Conservation (phyloP, 345 rosid species). For the Cochlearia excelsa region DNA sequence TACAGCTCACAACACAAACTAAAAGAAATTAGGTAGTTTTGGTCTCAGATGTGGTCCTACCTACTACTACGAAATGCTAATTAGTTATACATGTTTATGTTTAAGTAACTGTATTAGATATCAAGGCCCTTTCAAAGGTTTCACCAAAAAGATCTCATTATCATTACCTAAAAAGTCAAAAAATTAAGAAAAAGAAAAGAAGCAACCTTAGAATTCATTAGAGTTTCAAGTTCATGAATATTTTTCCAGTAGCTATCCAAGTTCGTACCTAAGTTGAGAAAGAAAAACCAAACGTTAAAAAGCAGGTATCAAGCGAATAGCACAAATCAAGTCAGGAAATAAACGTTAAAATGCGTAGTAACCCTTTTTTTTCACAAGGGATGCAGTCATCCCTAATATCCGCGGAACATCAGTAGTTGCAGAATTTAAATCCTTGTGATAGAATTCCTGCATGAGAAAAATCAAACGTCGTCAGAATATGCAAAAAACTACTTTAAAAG, state of each 20-base stretch:
- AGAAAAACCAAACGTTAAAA: slow-evolving; percentile 1
- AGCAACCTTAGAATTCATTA: slow-evolving; percentile 82
- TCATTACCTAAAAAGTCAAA: slow-evolving; percentile 5
- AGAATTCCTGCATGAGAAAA: slow-evolving; percentile 63
- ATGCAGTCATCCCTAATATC: slow-evolving; percentile 94
- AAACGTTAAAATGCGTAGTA: slow-evolving; percentile 16
- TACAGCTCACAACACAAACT: neutral
- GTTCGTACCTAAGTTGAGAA: slow-evolving; percentile 41
- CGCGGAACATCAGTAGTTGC: slow-evolving; percentile 51
- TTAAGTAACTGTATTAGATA: neutral
- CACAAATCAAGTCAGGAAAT: slow-evolving; percentile 5
- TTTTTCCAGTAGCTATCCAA: slow-evolving; percentile 47
- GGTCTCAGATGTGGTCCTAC: too few species aligned
- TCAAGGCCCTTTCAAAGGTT: neutral
- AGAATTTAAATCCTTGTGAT: slow-evolving; percentile 45
- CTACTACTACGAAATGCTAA: too few species aligned
- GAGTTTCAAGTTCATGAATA: slow-evolving; percentile 61
- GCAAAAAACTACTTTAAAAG: neutral
- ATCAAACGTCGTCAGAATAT: slow-evolving; percentile 2
- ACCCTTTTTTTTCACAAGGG: slow-evolving; percentile 84
- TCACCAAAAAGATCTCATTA: neutral
- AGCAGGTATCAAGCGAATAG: neutral
- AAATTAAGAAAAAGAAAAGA: slow-evolving; percentile 19
- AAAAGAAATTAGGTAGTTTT: too few species aligned
- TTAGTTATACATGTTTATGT: too few species aligned